Evolutionary conservation across 2,329 filamentous ascomycete genomes (phyloP), one percentile per base, ranked within the genome.

Genomic region (Akanthomyces uredinophilus): DNA sequence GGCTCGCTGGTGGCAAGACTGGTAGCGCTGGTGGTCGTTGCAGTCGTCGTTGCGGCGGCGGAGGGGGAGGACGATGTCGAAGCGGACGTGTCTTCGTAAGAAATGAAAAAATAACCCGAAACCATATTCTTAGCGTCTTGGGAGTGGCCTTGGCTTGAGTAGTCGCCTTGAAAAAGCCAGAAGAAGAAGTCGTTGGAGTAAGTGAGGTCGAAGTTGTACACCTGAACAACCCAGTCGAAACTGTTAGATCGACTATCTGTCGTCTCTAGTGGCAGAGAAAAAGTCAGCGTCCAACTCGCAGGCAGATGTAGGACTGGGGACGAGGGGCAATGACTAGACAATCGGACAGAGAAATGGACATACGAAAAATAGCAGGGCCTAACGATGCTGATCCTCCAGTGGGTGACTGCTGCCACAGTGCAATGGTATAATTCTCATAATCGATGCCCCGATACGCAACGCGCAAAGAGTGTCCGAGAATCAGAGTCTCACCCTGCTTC

Each of bases 91-190:
- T 37, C 32, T 37, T 20, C 44, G 13, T 46, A 32, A 5, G 27
- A 51, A n/a, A 51, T 51, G 4, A 20, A 32, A 51, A 51, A 51
- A 18, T 51, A 51, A n/a, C 47, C 47, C 2, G 47, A 51, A 8
- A 51, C 27, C 47, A 51, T n/a, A 7, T 32, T 8, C 1, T 18
- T 18, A 6, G 27, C 47, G 4, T 32, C 8, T 2, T 10, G 11
- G 4, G 47, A 8, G 1, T 35, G 27, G 4, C 65, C 68, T 13
- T 65, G 66, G 6, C 43, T 39, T 4, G 55, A 47, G 4, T 49
- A n/a, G 16, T 41, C 50, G 11, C 66, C 65, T 27, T 69, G 63
- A 41, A 66, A 68, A n/a, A 69, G 47, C 67, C 66, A 68, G 18
- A 67, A 53, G 49, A 65, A 69, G 55, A 66, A 66, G 53, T 64